phyloP scores from a whole-genome alignment of 345 rosid species.

The Acer yangbiense region DNA sequence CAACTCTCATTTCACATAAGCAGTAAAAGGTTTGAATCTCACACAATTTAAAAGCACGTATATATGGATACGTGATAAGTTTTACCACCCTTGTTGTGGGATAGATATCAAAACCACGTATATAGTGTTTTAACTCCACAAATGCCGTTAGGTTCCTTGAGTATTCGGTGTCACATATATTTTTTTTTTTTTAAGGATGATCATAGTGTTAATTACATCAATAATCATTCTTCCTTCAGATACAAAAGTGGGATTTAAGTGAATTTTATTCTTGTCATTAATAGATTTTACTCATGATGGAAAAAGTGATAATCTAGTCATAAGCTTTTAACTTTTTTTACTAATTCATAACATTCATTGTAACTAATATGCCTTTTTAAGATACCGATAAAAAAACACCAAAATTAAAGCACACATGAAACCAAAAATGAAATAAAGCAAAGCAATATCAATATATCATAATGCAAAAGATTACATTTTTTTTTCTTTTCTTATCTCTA shows the following conservation, averaged over 20 bases:
- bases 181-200: no score
- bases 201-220: constrained; percentile 12
- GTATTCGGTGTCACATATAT: no score
- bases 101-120: no score
- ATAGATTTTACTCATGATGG: background rate
- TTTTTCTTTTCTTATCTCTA: background rate
- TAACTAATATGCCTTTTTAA: constrained; percentile 10
- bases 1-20: no score
- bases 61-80: no score
- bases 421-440: background rate
- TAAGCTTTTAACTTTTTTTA: background rate
- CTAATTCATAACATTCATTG: background rate
- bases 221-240: constrained; percentile 18
- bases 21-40: no score
- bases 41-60: no score
- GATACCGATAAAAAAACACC: background rate
- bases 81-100: no score
- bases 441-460: background rate
- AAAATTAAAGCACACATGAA: background rate
- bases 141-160: no score
- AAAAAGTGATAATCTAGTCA: background rate
- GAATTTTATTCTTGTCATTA: background rate
- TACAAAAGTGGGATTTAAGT: background rate
- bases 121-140: no score
- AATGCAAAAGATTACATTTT: background rate